Conservation (phyloP, 148 eudicot species). For the Silene uniflora region DNA sequence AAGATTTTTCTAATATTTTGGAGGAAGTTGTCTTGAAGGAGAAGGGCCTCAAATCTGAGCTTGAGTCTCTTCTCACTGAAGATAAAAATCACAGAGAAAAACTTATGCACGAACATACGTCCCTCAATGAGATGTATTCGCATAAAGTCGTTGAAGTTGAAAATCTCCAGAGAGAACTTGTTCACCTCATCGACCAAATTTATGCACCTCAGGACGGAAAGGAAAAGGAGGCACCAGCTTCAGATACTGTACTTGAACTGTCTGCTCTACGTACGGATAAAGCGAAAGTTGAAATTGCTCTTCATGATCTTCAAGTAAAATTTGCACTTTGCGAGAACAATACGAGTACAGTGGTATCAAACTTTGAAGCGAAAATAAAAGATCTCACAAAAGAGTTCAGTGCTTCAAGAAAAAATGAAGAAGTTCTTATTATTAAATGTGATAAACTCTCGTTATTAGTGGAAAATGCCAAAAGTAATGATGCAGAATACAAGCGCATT, state of each 20-base stretch:
- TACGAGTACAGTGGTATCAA: slow-evolving; percentile 36
- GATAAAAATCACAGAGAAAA: slow-evolving; percentile 51
- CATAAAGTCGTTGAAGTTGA: slow-evolving; percentile 58
- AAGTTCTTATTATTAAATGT: slow-evolving; percentile 44
- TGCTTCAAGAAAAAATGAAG: slow-evolving; percentile 42
- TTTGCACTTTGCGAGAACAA: slow-evolving; percentile 35
- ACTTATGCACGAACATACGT: slow-evolving; percentile 39
- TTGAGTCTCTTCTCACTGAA: slow-evolving; percentile 55
- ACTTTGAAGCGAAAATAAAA: slow-evolving; percentile 46
- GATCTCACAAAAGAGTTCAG: slow-evolving; percentile 47
- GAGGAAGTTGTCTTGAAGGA: slow-evolving; percentile 60
- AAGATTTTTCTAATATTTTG: slow-evolving; percentile 38
- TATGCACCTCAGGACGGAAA: slow-evolving; percentile 36
- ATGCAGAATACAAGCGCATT: slow-evolving; percentile 46
- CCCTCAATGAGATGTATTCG: slow-evolving; percentile 39
- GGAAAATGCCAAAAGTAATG: slow-evolving; percentile 42
- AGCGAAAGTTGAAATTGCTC: slow-evolving; percentile 46
- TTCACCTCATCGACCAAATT: slow-evolving; percentile 50
- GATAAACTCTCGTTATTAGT: slow-evolving; percentile 42
- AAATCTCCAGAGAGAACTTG: slow-evolving; percentile 61
- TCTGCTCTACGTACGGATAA: slow-evolving; percentile 53
- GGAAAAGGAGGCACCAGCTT: slow-evolving; percentile 35
- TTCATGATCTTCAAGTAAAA: slow-evolving; percentile 45
- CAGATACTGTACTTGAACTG: slow-evolving; percentile 41
- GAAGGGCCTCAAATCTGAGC: slow-evolving; percentile 45